phyloP scores from a whole-genome alignment of 371 early-diverging fungal species.

The Basidiobolus meristosporus region DNA sequence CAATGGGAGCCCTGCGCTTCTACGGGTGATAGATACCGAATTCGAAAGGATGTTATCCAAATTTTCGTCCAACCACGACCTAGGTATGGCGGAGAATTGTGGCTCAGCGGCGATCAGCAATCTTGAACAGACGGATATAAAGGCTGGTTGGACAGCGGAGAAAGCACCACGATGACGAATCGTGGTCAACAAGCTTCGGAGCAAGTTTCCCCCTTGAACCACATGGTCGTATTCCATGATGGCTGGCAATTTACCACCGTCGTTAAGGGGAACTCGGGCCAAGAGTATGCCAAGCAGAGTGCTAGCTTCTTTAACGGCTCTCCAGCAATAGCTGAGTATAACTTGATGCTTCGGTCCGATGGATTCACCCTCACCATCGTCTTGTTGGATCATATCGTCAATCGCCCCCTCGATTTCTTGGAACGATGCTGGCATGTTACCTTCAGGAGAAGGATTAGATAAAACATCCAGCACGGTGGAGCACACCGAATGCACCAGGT shows the following conservation, averaged over 20 bases:
- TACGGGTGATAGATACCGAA: conserved; percentile 74
- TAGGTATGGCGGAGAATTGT: conserved; percentile 23
- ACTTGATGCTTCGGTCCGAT: conserved; percentile 58
- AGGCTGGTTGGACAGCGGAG: conserved; percentile 66
- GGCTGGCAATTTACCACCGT: background rate
- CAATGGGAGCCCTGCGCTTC: conserved; percentile 79
- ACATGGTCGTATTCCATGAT: background rate
- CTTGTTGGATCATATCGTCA: conserved; percentile 24
- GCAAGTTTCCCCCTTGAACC: conserved; percentile 8
- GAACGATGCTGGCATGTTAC: conserved; percentile 54
- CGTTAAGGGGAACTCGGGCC: background rate
- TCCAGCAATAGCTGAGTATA: conserved; percentile 79
- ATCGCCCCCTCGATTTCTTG: conserved; percentile 47
- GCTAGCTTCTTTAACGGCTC: conserved; percentile 76
- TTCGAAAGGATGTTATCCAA: conserved; percentile 25
- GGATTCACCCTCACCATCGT: conserved; percentile 6
- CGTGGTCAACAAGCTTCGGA: conserved; percentile 36
- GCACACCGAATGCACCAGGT: conserved; percentile 23
- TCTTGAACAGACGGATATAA: conserved; percentile 41
- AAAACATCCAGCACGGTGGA: conserved; percentile 19
- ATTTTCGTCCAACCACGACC: conserved; percentile 39
- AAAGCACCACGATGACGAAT: conserved; percentile 88
- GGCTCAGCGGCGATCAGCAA: conserved; percentile 29
- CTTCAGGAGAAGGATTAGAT: conserved; percentile 62
- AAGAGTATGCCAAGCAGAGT: background rate